A percentile compares a stretch with the other conserved stretches of the same genome.
These are phyloP conservation scores for Komagataella ulmi DNA, from an alignment of 805 yeast genomes.

Conservation along the genomic window DNA sequence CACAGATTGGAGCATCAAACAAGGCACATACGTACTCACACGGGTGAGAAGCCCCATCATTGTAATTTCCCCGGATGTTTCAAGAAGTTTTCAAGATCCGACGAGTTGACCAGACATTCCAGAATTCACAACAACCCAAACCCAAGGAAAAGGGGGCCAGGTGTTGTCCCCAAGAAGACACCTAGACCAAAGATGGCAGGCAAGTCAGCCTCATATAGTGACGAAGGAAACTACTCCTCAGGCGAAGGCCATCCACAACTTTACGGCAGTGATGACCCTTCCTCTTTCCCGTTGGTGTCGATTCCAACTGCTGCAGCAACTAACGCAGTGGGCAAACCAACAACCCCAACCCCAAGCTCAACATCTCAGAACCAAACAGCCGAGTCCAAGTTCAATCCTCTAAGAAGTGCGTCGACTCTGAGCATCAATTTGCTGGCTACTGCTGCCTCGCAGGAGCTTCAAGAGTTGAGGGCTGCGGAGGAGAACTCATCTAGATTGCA, in stretches of 20 bases:
- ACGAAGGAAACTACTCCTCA: neutral
- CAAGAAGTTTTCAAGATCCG: slow-evolving; percentile 56
- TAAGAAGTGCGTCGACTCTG: slow-evolving; percentile 9
- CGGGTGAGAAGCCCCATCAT: slow-evolving; percentile 74
- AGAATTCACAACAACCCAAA: slow-evolving; percentile 65
- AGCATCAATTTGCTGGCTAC: slow-evolving; percentile 39
- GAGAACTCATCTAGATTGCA: slow-evolving; percentile 5
- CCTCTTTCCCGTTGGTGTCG: neutral
- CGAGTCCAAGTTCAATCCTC: neutral
- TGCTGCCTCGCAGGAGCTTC: slow-evolving; percentile 42
- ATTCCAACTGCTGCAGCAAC: slow-evolving; percentile 1
- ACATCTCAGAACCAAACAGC: neutral
- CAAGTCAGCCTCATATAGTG: neutral
- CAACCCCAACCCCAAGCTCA: neutral
- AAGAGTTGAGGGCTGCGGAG: slow-evolving; percentile 6
- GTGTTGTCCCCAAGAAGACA: neutral
- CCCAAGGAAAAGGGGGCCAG: slow-evolving; percentile 30
- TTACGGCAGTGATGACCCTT: neutral
- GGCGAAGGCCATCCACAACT: neutral
- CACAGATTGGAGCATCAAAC: slow-evolving; percentile 71
- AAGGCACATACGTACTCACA: slow-evolving; percentile 67
- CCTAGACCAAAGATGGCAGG: neutral
- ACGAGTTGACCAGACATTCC: slow-evolving; percentile 62
- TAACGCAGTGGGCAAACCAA: slow-evolving; percentile 4
- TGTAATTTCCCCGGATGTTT: slow-evolving; percentile 61